A percentile compares a stretch with the other conserved stretches of the same genome.
Conservation (phyloP, 2,329 filamentous ascomycete genomes). For the Fusarium robinianum region DNA sequence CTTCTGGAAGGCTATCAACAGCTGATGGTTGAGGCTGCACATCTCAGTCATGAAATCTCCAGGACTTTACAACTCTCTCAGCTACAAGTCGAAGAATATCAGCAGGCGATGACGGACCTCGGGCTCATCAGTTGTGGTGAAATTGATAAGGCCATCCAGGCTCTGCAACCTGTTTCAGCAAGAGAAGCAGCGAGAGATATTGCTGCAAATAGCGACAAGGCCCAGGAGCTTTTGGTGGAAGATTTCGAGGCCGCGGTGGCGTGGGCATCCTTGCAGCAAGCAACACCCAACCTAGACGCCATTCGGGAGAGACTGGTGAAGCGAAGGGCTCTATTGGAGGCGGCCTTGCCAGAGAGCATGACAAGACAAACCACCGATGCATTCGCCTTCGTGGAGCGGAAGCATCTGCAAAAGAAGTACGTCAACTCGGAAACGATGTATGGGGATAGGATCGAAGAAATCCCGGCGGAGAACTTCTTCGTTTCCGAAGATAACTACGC, state of each 20-base stretch:
- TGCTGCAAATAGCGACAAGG: neutral
- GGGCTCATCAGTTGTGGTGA: neutral
- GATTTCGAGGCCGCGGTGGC: neutral
- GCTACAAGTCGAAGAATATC: neutral
- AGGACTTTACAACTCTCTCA: neutral
- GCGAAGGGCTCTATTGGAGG: neutral
- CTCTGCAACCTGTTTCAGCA: neutral
- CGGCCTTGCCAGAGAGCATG: neutral
- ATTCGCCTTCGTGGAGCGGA: neutral
- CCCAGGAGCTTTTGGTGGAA: neutral
- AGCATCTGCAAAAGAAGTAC: constrained; percentile 6
- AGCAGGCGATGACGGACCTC: neutral
- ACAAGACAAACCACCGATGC: neutral
- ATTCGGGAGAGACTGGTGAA: neutral
- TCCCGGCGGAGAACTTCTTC: neutral
- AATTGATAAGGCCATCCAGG: neutral
- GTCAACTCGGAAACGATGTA: constrained; percentile 3
- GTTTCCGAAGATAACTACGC: constrained; percentile 2
- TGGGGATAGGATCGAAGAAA: constrained; percentile 1
- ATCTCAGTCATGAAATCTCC: constrained; percentile 3
- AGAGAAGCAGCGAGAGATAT: constrained; percentile 1
- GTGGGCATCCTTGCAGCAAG: neutral
- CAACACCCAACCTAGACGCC: neutral
- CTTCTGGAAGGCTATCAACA: neutral
- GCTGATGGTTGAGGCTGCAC: neutral